phyloP scores from a whole-genome alignment of 257 asterid genomes.

The Ligustrum vulgare region DNA sequence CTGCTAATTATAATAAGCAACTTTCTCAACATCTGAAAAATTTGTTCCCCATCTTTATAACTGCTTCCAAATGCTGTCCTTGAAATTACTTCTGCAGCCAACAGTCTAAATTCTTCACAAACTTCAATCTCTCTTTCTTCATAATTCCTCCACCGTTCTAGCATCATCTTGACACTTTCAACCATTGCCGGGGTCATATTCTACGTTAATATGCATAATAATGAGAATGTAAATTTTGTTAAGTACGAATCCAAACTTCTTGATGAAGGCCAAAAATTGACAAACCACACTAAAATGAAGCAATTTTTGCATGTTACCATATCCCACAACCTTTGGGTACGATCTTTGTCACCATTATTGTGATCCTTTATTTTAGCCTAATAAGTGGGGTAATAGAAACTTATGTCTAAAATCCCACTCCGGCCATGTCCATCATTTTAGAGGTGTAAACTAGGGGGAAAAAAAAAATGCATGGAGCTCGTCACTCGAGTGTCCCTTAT shows the following conservation, averaged over 20 bases:
- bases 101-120: conserved; percentile 2
- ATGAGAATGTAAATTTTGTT: background rate
- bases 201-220: conserved; percentile 1
- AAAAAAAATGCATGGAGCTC: too few relatives aligned
- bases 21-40: conserved; percentile 15
- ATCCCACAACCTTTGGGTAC: too few relatives aligned
- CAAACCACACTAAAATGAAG: too few relatives aligned
- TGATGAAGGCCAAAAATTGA: too few relatives aligned
- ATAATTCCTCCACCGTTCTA: conserved; percentile 7
- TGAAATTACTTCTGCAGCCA: conserved; percentile 23
- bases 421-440: too few relatives aligned
- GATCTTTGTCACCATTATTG: too few relatives aligned
- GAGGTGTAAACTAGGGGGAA: too few relatives aligned
- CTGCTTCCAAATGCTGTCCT: conserved; percentile 25
- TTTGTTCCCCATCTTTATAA: conserved; percentile 19
- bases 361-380: too few relatives aligned
- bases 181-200: conserved; percentile 22
- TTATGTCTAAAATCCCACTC: too few relatives aligned
- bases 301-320: too few relatives aligned
- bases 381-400: too few relatives aligned
- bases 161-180: conserved; percentile 20
- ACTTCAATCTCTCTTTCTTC: conserved; percentile 11
- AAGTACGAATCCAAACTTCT: background rate
- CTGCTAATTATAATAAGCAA: background rate
- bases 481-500: too few relatives aligned